Evolutionary conservation across 306 rosid genomes (phyloP), one percentile per base, ranked within the genome.

Genomic region (Cotoneaster glaucophyllus): DNA sequence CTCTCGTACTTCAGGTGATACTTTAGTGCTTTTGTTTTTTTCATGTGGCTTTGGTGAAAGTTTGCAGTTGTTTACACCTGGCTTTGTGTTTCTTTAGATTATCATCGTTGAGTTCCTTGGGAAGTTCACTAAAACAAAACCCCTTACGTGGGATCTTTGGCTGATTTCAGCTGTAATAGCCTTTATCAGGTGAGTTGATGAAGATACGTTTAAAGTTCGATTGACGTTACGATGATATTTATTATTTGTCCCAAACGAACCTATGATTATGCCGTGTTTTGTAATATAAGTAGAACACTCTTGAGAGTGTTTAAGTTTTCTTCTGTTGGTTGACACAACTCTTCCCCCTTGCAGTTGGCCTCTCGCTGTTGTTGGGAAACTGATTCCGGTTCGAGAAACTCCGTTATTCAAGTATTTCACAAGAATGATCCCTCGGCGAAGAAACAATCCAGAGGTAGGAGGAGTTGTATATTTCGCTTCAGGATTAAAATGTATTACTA

Each of bases 1-100:
- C 98, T 58, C 50, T 92, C 21, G 86, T 90, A 26, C 93, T 95
- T 61, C 99, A 95, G 97, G 99, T 92, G 79, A 79, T 84, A 70
- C 24, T 28, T 10, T 6, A 28, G 56, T 26, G 8, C 14, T 39
- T 11, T 11, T 53, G 45, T 43, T 53, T 75, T 53, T 81, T 44
- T 29, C 28, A 64, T 56, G 59, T 70, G 6, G 41, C 24, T 25
- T 21, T 67, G 31, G 48, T 54, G 13, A 34, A 22, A 12, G 32
- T 69, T 71, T 64, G 39, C 17, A 64, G 43, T 26, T 25, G 64
- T 22, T 67, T 54, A 22, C 56, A 31, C 69, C 54, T 50, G 26
- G 31, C 25, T 48, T 63, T 69, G 3, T 57, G 82, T 44, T 54
- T 71, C 65, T 73, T 31, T 78, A 95, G 97, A 84, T 95, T 71